Evolutionary conservation across 2,329 filamentous ascomycete species (phyloP).

Genomic region (Gremmenia infestans): DNA sequence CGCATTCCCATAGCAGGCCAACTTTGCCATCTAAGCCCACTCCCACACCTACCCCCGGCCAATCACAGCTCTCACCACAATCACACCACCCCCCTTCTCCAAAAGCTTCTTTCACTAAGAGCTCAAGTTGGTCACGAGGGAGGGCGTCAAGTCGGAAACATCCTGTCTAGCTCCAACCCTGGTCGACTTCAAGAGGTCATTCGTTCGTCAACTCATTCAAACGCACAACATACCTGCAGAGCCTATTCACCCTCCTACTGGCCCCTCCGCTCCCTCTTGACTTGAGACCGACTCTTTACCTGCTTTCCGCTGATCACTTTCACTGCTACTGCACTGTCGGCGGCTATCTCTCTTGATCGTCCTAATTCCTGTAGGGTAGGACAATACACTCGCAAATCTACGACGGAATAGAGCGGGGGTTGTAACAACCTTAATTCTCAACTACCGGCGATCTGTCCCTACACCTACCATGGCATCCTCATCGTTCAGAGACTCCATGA

Average conservation of each 20-base stretch:
- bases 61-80: constrained; percentile 13
- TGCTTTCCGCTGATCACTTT: constrained; percentile 12
- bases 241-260: constrained; percentile 3
- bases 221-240: constrained; percentile 32
- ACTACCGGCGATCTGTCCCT: constrained; percentile 18
- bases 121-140: constrained; percentile 26
- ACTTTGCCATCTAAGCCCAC: constrained; percentile 1
- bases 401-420: constrained; percentile 6
- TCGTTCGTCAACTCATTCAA: constrained; percentile 28
- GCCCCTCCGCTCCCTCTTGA: background rate
- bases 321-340: constrained; percentile 1
- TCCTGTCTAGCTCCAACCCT: constrained; percentile 13
- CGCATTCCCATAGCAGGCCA: constrained; percentile 5
- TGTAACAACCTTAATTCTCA: constrained; percentile 14
- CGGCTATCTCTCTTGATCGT: constrained; percentile 13
- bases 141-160: constrained; percentile 11
- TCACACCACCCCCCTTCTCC: constrained; percentile 14
- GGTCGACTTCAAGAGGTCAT: constrained; percentile 22
- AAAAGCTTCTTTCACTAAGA: constrained; percentile 8
- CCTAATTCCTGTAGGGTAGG: background rate
- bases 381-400: background rate
- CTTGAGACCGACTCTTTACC: constrained; percentile 9
- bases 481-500: constrained; percentile 91
- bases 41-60: constrained; percentile 9
- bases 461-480: constrained; percentile 66